phyloP scores from a whole-genome alignment of 2,329 filamentous ascomycete genomes.

The Xylariaceae sp. region DNA sequence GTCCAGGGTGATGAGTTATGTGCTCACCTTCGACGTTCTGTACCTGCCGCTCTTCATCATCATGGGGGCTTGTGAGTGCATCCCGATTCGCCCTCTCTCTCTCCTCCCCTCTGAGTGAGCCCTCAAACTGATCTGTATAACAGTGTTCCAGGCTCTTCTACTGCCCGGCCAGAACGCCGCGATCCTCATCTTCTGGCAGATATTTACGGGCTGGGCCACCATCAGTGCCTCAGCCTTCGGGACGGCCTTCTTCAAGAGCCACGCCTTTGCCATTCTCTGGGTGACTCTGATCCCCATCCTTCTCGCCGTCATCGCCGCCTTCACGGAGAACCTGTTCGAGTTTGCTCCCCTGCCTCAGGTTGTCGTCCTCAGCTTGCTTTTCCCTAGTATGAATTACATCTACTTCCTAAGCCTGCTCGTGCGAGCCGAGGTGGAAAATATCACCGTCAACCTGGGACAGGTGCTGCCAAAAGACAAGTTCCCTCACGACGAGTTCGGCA shows the following conservation, averaged over 20 bases:
- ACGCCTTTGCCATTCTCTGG: slow-evolving; percentile 29
- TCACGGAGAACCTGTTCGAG: slow-evolving; percentile 13
- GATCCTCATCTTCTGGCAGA: slow-evolving; percentile 39
- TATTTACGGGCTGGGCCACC: slow-evolving; percentile 45
- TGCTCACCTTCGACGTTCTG: slow-evolving; percentile 62
- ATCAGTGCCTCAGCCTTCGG: slow-evolving; percentile 60
- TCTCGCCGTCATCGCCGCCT: slow-evolving; percentile 21
- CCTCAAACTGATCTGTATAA: background rate
- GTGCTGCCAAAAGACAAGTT: background rate
- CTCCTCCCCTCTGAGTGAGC: too few species aligned
- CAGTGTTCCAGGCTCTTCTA: slow-evolving; percentile 29
- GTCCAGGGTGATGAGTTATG: slow-evolving; percentile 57
- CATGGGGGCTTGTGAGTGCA: slow-evolving; percentile 28
- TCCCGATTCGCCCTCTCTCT: background rate
- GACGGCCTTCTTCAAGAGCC: slow-evolving; percentile 34
- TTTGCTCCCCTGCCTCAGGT: slow-evolving; percentile 17
- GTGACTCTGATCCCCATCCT: slow-evolving; percentile 27
- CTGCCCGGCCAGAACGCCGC: slow-evolving; percentile 27
- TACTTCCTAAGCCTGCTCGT: slow-evolving; percentile 27
- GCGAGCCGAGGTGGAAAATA: slow-evolving; percentile 20
- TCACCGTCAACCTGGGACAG: slow-evolving; percentile 17
- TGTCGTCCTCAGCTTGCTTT: slow-evolving; percentile 24
- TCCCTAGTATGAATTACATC: slow-evolving; percentile 31
- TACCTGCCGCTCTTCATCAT: slow-evolving; percentile 46
- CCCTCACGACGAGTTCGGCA: background rate